Percentiles rank a stretch among this genome's conserved stretches.
These are phyloP conservation scores for Cymbidium sinense DNA, from an alignment of 106 monocot genomes.

Conservation along the genomic window DNA sequence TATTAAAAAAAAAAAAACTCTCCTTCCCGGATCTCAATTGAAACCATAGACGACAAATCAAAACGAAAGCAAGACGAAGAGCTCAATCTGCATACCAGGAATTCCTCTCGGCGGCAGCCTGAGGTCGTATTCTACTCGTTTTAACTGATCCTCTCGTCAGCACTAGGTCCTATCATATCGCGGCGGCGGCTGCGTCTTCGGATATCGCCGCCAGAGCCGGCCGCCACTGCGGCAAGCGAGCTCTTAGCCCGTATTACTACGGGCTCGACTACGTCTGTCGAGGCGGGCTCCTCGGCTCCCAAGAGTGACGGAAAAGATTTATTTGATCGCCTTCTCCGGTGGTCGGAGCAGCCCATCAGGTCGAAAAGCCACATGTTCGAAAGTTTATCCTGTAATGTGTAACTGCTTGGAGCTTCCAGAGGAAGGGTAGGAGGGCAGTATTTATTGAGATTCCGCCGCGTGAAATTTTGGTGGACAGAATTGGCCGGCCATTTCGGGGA, in stretches of 20 bases:
- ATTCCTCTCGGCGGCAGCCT: background rate
- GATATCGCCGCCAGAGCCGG: slow-evolving; percentile 1
- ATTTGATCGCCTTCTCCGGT: background rate
- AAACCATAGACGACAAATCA: too few relatives aligned
- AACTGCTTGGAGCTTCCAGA: background rate
- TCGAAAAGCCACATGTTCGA: background rate
- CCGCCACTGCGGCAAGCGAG: slow-evolving; percentile 3
- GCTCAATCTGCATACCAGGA: background rate
- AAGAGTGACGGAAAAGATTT: background rate
- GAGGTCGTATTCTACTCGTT: background rate
- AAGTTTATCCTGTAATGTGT: background rate
- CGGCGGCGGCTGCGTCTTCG: background rate
- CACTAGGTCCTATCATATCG: background rate
- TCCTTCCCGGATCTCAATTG: too few relatives aligned
- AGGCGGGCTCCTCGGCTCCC: background rate
- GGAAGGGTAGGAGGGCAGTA: too few relatives aligned
- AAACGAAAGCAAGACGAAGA: background rate
- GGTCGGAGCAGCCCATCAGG: slow-evolving; percentile 1
- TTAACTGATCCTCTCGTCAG: slow-evolving; percentile 1
- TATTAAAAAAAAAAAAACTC: too few relatives aligned
- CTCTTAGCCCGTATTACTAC: background rate
- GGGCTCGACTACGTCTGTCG: background rate
- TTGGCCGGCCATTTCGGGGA: background rate
- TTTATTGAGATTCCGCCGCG: too few relatives aligned
- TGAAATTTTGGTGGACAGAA: background rate